Base-by-base conservation (phyloP, 163 green algal species). In the Prototheca cutis region DNA sequence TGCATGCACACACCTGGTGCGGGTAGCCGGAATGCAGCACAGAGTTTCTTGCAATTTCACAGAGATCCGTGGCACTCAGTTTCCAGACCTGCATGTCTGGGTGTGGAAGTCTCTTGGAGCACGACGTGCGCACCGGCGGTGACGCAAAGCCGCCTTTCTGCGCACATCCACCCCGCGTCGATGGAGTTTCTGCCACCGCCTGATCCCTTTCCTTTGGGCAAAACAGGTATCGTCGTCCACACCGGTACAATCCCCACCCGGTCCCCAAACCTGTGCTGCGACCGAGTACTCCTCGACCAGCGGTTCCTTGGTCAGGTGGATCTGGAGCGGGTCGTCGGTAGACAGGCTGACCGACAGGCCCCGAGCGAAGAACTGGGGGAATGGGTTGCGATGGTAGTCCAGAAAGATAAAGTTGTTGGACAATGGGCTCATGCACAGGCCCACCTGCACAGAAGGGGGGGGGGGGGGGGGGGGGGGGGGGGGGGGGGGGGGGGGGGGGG, bases 391-490 rank as follows among this genome's bases (percentile, higher is more conserved):
- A 81, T 98, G 91, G 82, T 99, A 99, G 80, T 99, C 93, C 55
- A 98, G 79, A 79, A 99, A 99, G 23, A 99, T 82, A 29, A 75
- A 91, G 84, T 99, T 99, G 84, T 99, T 99, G 76, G 81, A 94
- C 49, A 99, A 78, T 3, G 93, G 93, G n/a, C 65, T 86, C 91
- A 99, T 97, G 76, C 86, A 95, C 34, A 99, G 83, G 1, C 93
- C 93, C 52, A 97, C 90, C 83, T 95, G 86, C n/a, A 59, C 47
- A 29, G 66, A 27, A 27, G 33, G 23, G 6, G 1, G 29, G 28
- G 21, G 1, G 2, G 23, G 30, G 23, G n/a, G n/a, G n/a, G n/a
- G n/a, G n/a, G n/a, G n/a, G n/a, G n/a, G n/a, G n/a, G n/a, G n/a
- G n/a, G n/a, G n/a, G n/a, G n/a, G n/a, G n/a, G n/a, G n/a, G n/a